Base-by-base conservation (phyloP, 2,329 filamentous ascomycete genomes). In the Colletotrichum endophyticum region DNA sequence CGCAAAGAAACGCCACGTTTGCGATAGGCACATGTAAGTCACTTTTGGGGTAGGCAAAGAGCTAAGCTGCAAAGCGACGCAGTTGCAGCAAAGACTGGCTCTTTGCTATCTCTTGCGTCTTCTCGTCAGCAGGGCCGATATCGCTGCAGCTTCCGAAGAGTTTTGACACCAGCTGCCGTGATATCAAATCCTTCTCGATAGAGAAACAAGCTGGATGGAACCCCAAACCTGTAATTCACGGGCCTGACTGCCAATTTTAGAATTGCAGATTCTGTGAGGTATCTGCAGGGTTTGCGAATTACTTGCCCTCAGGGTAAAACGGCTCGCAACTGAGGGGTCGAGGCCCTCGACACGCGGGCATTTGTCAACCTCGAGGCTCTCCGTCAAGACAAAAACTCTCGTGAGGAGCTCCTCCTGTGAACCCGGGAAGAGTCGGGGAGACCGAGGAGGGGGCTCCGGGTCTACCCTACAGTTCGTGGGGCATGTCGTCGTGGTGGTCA, bases 401-500 rank as follows among this genome's bases (percentile, higher is more conserved):
- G 39, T 15, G 70, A 64, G 70, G 70, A 73, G 70, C 64, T 76
- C 57, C 34, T 39, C 66, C n/a, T 34, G 59, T 16, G 19, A 6
- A 13, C 19, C 32, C 70, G 74, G 74, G 53, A 73, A 32, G 70
- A 74, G 27, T 74, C 70, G 74, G 70, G 39, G 34, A 66, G 30
- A 30, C 49, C 71, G 74, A 70, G 11, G 39, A n/a, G n/a, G 15
- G 13, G n/a, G 25, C 70, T 32, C 25, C 57, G 70, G 53, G 15
- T 72, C 69, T 68, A 57, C 32, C 64, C 59, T 76, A 28, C 16
- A 44, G 44, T 44, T 34, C 49, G 64, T 69, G 66, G 71, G 70
- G 32, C 49, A 61, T 22, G 16, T 69, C 53, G 22, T 32, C 30
- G 22, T 39, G 27, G 49, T 69, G 7, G 56, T 73, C 36, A 57